These are phyloP conservation scores for Rhodomyrtus tomentosa DNA, from an alignment of 345 rosid genomes.

Conservation along the genomic window DNA sequence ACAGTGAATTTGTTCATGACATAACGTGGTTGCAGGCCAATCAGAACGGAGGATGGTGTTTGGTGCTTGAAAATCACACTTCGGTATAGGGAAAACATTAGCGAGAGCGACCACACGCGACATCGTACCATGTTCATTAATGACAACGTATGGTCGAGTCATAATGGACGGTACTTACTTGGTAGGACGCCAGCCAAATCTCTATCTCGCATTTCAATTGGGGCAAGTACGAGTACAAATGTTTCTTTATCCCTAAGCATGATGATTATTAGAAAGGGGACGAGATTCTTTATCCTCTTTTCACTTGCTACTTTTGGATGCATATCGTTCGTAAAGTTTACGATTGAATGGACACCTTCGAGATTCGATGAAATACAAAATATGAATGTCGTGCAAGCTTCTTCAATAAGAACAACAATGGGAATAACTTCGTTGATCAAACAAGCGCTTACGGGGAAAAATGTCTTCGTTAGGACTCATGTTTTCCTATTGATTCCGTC, in stretches of 20 bases:
- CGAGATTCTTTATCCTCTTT: not conserved
- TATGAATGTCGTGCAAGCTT: too few relatives aligned
- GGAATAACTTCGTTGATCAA: not conserved
- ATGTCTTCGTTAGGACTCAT: not conserved
- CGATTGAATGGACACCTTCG: fast-evolving
- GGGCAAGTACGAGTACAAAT: not conserved
- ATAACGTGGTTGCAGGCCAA: not conserved
- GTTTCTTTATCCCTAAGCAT: not conserved
- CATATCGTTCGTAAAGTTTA: not conserved
- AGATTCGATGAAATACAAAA: not conserved
- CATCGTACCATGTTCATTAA: not conserved
- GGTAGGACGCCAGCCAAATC: not conserved
- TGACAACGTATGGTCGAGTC: not conserved
- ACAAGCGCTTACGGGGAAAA: not conserved
- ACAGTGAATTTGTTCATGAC: not conserved
- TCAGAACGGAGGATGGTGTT: not conserved
- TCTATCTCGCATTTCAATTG: not conserved
- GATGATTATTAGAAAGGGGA: not conserved
- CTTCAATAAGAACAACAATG: not conserved
- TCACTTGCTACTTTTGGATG: not conserved
- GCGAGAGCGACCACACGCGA: not conserved
- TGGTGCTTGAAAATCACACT: not conserved
- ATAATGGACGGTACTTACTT: not conserved
- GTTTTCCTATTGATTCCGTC: not conserved
- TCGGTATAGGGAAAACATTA: not conserved